Percentiles rank a stretch among this genome's conserved stretches.
Evolutionary conservation across 225 moss, liverwort and hornwort genomes (phyloP).

Genomic region (Asterella californica): DNA sequence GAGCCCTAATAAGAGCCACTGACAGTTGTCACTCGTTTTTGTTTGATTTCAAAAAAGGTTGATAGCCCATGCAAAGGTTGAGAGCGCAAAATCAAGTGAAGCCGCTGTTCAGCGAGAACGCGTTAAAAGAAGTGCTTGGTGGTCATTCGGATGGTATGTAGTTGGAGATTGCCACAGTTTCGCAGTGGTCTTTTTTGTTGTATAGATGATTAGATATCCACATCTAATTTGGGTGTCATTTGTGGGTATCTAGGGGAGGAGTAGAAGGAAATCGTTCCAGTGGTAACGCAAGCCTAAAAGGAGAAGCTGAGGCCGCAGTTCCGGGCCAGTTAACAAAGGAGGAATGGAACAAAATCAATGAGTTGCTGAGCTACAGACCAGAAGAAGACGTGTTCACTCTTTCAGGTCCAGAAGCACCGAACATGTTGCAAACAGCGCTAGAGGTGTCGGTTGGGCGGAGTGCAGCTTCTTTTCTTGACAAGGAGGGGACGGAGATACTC

Average conservation of each 20-base stretch:
- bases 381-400: slow-evolving; percentile 64
- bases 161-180: not conserved
- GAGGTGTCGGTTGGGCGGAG: slow-evolving; percentile 75
- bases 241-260: slow-evolving; percentile 26
- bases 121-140: slow-evolving; percentile 78
- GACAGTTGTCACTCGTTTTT: not conserved
- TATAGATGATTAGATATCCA: not conserved
- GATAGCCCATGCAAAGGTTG: slow-evolving; percentile 92
- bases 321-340: slow-evolving; percentile 88
- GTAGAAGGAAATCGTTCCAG: slow-evolving; percentile 26
- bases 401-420: slow-evolving; percentile 68
- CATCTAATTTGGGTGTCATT: not conserved
- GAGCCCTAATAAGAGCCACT: not conserved
- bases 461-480: slow-evolving; percentile 76
- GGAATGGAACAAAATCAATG: slow-evolving; percentile 96
- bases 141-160: slow-evolving; percentile 89
- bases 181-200: not conserved
- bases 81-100: slow-evolving; percentile 90
- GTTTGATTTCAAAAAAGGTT: slow-evolving; percentile 40
- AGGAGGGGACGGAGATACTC: slow-evolving; percentile 70
- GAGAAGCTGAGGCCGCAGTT: slow-evolving; percentile 42
- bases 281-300: slow-evolving; percentile 23
- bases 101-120: slow-evolving; percentile 85
- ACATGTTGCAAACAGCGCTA: slow-evolving; percentile 87
- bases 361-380: slow-evolving; percentile 85